A percentile compares a stretch with the other conserved stretches of the same genome.
Conservation (phyloP, 139 green algal genomes). For the Chlamydomonas eustigma region DNA sequence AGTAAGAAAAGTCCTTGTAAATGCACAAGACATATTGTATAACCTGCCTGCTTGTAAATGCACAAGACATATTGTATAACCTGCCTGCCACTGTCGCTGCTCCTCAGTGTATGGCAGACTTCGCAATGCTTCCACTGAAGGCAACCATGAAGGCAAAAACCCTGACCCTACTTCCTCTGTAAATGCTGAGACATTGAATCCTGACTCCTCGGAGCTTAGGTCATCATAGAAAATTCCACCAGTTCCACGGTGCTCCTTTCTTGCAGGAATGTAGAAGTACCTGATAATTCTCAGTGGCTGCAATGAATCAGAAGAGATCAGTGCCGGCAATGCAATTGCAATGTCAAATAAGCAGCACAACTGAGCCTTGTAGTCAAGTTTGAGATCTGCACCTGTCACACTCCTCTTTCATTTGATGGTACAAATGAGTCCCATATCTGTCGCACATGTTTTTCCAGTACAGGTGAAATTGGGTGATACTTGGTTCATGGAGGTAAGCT, state of each 20-base stretch:
- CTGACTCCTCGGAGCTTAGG: slow-evolving; percentile 39
- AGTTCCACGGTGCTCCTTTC: slow-evolving; percentile 89
- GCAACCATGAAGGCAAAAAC: slow-evolving; percentile 70
- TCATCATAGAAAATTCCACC: slow-evolving; percentile 98
- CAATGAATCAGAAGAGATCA: no score
- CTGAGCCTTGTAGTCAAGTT: no score
- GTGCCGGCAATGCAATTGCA: no score
- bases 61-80: no score
- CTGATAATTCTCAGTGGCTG: no score
- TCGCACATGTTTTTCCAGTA: slow-evolving; percentile 82
- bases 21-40: no score
- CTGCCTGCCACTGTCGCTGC: slow-evolving; percentile 90
- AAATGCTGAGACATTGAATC: slow-evolving; percentile 23
- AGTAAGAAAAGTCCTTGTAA: no score
- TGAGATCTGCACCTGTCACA: slow-evolving; percentile 85
- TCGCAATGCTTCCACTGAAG: slow-evolving; percentile 56
- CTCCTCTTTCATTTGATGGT: slow-evolving; percentile 80
- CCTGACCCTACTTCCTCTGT: slow-evolving; percentile 49
- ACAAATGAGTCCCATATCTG: slow-evolving; percentile 62
- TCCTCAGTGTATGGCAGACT: slow-evolving; percentile 47
- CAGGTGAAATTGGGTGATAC: slow-evolving; percentile 77
- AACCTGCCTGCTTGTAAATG: no score
- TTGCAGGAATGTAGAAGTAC: slow-evolving; percentile 96
- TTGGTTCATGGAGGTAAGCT: slow-evolving; percentile 76
- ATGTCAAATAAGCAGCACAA: no score